Evolutionary conservation across 345 rosid species (phyloP).

Genomic region (Gossypium herbaceum): DNA sequence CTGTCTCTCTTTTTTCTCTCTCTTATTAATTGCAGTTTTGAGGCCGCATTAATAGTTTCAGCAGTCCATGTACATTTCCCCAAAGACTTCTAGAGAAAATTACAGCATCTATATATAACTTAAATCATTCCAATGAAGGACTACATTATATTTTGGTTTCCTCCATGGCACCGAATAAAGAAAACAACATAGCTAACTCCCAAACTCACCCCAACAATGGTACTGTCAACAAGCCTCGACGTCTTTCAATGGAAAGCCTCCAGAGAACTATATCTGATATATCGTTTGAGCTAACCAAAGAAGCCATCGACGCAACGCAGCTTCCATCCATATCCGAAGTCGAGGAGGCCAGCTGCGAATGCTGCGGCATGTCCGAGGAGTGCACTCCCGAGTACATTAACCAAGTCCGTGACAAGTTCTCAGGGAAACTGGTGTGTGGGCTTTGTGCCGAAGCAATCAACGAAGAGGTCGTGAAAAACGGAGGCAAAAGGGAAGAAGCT

Average conservation of each 20-base stretch:
- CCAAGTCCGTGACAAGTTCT: conserved; percentile 46
- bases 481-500: conserved; percentile 61
- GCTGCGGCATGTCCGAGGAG: conserved; percentile 92
- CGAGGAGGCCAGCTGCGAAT: conserved; percentile 80
- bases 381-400: conserved; percentile 67
- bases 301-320: conserved; percentile 21
- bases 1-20: neutral
- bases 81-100: conserved; percentile 7
- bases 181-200: conserved; percentile 14
- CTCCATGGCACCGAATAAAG: conserved; percentile 40
- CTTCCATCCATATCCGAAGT: conserved; percentile 54
- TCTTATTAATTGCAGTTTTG: neutral
- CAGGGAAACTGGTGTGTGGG: conserved; percentile 74
- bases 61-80: conserved; percentile 8
- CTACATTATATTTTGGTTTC: neutral
- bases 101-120: conserved; percentile 14
- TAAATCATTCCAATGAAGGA: neutral
- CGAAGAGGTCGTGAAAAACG: conserved; percentile 59
- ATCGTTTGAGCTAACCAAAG: conserved; percentile 49
- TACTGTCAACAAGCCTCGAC: conserved; percentile 19
- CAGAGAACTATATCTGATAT: conserved; percentile 68
- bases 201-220: conserved; percentile 1
- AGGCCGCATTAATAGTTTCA: neutral
- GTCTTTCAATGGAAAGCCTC: conserved; percentile 37
- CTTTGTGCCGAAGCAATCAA: conserved; percentile 69